These are phyloP conservation scores for Paspalum vaginatum DNA, from an alignment of 176 grass and related monocot genomes.

Conservation along the genomic window DNA sequence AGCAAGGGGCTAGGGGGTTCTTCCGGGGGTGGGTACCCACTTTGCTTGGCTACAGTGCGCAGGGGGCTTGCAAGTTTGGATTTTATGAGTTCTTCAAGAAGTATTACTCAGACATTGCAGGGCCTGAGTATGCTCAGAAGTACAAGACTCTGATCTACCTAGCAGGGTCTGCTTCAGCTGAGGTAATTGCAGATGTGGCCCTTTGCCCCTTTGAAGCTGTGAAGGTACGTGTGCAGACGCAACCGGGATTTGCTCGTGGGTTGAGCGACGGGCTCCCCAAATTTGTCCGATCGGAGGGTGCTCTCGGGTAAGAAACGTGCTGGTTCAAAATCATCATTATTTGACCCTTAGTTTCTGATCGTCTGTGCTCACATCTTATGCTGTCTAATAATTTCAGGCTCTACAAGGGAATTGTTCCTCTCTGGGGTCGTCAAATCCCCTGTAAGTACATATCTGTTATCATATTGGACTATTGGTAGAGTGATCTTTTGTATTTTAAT, in stretches of 20 bases:
- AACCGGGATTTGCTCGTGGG: constrained; percentile 91
- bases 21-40: constrained; percentile 96
- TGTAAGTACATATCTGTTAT: constrained; percentile 52
- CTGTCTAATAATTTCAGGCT: constrained; percentile 51
- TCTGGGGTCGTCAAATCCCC: constrained; percentile 91
- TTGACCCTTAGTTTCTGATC: background rate
- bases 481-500: background rate
- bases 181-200: constrained; percentile 96
- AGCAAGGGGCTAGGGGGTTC: constrained; percentile 87
- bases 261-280: constrained; percentile 96
- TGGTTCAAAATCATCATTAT: background rate
- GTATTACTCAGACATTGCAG: constrained; percentile 95
- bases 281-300: constrained; percentile 83
- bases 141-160: constrained; percentile 99
- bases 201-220: constrained; percentile 98
- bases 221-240: constrained; percentile 97
- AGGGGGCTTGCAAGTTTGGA: constrained; percentile 95
- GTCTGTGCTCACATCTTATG: background rate
- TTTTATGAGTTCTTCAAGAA: constrained; percentile 99
- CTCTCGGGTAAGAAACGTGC: constrained; percentile 58
- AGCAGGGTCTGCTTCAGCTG: constrained; percentile 94
- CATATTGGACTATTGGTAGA: constrained; percentile 14
- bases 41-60: constrained; percentile 90
- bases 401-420: constrained; percentile 90
- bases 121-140: constrained; percentile 83